phyloP scores from a whole-genome alignment of 345 rosid genomes.

The Citrus cavaleriei region DNA sequence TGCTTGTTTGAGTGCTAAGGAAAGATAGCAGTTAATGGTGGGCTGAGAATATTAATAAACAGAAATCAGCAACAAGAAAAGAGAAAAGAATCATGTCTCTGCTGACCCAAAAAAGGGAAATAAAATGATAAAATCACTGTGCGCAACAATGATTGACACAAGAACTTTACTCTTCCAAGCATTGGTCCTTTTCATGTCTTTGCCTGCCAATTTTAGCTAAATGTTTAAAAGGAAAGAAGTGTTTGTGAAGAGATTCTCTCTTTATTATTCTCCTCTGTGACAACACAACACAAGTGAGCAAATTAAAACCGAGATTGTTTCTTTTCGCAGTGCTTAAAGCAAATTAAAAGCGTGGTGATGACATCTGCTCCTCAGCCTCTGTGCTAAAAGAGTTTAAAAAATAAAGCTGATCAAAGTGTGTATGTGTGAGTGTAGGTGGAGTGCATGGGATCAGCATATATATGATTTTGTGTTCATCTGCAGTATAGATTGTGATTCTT shows the following conservation, averaged over 20 bases:
- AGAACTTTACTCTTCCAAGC: constrained; percentile 12
- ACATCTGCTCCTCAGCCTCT: constrained; percentile 25
- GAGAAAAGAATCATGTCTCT: constrained; percentile 14
- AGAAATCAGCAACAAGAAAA: constrained; percentile 1
- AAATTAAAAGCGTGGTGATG: constrained; percentile 36
- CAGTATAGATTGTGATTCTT: constrained; percentile 23
- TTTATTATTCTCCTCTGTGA: constrained; percentile 36
- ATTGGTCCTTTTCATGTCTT: constrained; percentile 20
- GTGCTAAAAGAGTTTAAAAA: constrained; percentile 17
- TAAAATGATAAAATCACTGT: not conserved
- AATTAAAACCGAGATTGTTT: not conserved
- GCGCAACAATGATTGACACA: constrained; percentile 30
- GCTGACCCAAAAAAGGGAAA: constrained; percentile 20
- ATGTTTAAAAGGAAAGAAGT: constrained; percentile 27
- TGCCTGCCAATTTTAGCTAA: constrained; percentile 16
- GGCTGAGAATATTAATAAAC: constrained; percentile 28
- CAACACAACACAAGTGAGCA: constrained; percentile 2
- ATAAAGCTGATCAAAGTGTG: not conserved
- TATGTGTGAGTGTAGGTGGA: constrained; percentile 23
- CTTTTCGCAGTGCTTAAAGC: not conserved
- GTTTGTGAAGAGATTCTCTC: constrained; percentile 36
- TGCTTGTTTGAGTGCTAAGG: not conserved
- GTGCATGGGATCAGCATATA: constrained; percentile 42
- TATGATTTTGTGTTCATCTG: constrained; percentile 15
- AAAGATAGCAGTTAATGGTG: constrained; percentile 5